phyloP scores from a whole-genome alignment of 352 stramenopile genomes.

The Phytophthora brassicae region DNA sequence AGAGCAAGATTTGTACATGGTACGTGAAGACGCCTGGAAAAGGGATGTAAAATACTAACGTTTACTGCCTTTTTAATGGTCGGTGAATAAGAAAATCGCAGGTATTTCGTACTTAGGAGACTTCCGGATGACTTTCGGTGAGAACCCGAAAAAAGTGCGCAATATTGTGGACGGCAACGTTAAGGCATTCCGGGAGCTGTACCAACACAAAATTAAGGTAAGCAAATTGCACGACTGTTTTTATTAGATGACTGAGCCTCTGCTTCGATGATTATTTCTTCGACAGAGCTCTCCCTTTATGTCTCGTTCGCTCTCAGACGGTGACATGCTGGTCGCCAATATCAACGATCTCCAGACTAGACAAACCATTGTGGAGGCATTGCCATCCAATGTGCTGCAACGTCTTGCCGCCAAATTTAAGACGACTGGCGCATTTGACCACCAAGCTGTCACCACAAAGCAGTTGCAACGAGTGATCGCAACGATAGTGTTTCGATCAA shows the following conservation, averaged over 20 bases:
- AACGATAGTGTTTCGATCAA: slow-evolving; percentile 83
- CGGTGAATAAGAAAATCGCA: slow-evolving; percentile 71
- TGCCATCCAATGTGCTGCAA: slow-evolving; percentile 54
- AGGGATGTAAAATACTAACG: too few species aligned
- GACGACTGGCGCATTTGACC: slow-evolving; percentile 27
- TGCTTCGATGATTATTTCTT: background rate
- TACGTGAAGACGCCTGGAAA: slow-evolving; percentile 31
- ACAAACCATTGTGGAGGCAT: slow-evolving; percentile 46
- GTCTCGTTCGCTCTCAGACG: slow-evolving; percentile 46
- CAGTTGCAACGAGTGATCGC: slow-evolving; percentile 60
- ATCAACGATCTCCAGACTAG: slow-evolving; percentile 37
- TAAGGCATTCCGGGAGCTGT: slow-evolving; percentile 71
- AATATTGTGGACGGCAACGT: slow-evolving; percentile 91
- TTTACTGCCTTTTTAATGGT: background rate
- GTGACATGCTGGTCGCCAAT: slow-evolving; percentile 51
- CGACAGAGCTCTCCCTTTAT: slow-evolving; percentile 70
- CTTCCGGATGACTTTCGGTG: slow-evolving; percentile 90
- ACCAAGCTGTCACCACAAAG: slow-evolving; percentile 53
- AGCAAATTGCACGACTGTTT: background rate
- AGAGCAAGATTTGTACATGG: slow-evolving; percentile 83
- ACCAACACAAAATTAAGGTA: slow-evolving; percentile 76
- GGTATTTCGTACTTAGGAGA: slow-evolving; percentile 90
- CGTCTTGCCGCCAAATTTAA: slow-evolving; percentile 37
- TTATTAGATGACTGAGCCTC: background rate
- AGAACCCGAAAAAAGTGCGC: slow-evolving; percentile 90